Conservation (phyloP, 108 stramenopile species). For the Pseudonitzschia multiseries region DNA sequence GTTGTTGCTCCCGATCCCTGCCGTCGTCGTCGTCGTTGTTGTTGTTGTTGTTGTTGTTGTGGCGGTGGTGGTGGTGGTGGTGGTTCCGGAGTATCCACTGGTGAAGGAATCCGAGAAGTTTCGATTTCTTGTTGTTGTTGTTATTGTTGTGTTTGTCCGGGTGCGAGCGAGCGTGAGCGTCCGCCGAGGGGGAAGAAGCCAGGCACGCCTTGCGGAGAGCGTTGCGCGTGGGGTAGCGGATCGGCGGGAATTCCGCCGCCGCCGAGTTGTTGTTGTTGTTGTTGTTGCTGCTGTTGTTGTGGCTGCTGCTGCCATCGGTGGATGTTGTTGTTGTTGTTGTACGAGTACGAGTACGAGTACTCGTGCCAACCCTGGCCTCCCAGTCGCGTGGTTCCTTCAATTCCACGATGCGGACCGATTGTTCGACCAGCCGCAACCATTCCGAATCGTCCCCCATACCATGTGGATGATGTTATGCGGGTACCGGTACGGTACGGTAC, state of each 20-base stretch:
- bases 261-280: not conserved
- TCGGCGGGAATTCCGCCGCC: not conserved
- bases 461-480: too few species aligned
- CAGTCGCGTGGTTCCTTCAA: not conserved
- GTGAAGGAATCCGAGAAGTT: too few species aligned
- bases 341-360: not conserved
- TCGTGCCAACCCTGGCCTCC: not conserved
- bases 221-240: not conserved
- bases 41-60: not conserved
- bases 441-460: too few species aligned
- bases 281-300: too few species aligned
- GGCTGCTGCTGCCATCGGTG: not conserved
- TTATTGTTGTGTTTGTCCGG: not conserved
- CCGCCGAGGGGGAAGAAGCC: too few species aligned
- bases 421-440: not conserved
- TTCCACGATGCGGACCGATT: not conserved
- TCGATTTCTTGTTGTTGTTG: not conserved
- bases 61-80: too few species aligned
- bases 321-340: not conserved
- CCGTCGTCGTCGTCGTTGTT: not conserved
- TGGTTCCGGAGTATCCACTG: too few species aligned
- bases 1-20: too few species aligned
- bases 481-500: too few species aligned
- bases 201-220: constrained; percentile 8
- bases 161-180: too few species aligned